A percentile compares a stretch with the other conserved stretches of the same genome.
Evolutionary conservation across 1,284 basidiomycete genomes (phyloP).

Genomic region (Cryptococcus sp.): DNA sequence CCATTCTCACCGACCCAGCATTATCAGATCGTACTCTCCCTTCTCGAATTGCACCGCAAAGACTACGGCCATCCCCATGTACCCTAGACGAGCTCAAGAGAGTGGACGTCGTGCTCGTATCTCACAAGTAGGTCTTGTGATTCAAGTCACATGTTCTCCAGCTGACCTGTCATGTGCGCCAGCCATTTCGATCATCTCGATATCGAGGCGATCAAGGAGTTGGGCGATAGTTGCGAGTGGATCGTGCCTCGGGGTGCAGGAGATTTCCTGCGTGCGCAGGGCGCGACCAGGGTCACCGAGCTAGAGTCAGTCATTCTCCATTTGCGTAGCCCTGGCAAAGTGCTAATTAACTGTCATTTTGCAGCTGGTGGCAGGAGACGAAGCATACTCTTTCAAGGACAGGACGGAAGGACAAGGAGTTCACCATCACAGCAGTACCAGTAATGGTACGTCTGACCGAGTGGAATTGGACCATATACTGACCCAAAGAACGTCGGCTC

Average conservation of each 20-base stretch:
- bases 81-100: conserved; percentile 50
- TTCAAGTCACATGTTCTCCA: background rate
- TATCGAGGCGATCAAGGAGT: conserved; percentile 45
- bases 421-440: conserved; percentile 47
- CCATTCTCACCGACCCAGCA: conserved; percentile 58
- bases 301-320: conserved; percentile 48
- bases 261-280: conserved; percentile 40
- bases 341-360: background rate
- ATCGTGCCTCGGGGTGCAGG: conserved; percentile 49
- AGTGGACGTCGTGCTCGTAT: conserved; percentile 55
- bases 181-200: conserved; percentile 54
- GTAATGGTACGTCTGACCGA: conserved; percentile 37
- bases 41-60: conserved; percentile 51
- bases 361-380: conserved; percentile 52
- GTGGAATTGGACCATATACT: background rate
- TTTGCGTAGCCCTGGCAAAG: background rate
- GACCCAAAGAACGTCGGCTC: conserved; percentile 7
- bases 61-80: conserved; percentile 55
- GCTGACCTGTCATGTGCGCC: conserved; percentile 1
- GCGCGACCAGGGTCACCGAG: conserved; percentile 49
- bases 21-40: conserved; percentile 55
- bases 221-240: conserved; percentile 51
- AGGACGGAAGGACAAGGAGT: conserved; percentile 33
- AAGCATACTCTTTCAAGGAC: conserved; percentile 31
- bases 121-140: conserved; percentile 51